Percentiles rank a stretch among this genome's conserved stretches.
Evolutionary conservation across 1,284 basidiomycete species (phyloP).

Genomic region (Marasmius sp.): DNA sequence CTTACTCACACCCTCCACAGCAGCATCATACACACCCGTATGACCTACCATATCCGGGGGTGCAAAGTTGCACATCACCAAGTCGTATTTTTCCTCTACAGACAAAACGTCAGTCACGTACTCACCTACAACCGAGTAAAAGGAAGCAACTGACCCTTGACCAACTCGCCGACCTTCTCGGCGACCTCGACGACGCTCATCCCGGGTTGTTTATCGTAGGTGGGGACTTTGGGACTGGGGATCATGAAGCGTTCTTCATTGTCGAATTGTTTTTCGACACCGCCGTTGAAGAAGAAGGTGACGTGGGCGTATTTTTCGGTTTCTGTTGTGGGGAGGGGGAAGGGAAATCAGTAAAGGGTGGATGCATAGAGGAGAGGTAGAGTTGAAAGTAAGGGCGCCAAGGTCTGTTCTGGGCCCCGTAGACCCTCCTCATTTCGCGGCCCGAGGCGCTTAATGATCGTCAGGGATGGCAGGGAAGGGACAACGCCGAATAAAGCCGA

Average conservation of each 20-base stretch:
- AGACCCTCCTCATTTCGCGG: too few relatives aligned
- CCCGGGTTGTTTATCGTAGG: conserved; percentile 84
- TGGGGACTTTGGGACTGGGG: conserved; percentile 85
- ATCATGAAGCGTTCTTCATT: conserved; percentile 87
- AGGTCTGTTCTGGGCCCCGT: too few relatives aligned
- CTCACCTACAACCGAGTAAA: too few relatives aligned
- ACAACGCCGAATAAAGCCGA: background rate
- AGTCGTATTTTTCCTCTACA: conserved; percentile 63
- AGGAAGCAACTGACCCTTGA: conserved; percentile 34
- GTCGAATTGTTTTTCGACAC: conserved; percentile 86
- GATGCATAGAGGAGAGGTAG: too few relatives aligned
- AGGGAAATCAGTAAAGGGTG: too few relatives aligned
- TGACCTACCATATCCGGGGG: conserved; percentile 96
- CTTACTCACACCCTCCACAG: conserved; percentile 78
- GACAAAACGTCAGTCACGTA: too few relatives aligned
- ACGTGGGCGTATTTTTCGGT: conserved; percentile 96
- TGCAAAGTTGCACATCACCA: conserved; percentile 95
- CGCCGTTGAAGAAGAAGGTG: conserved; percentile 96
- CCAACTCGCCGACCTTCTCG: conserved; percentile 85
- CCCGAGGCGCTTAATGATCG: too few relatives aligned
- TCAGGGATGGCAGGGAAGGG: too few relatives aligned
- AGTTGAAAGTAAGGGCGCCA: too few relatives aligned
- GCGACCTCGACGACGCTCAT: conserved; percentile 88
- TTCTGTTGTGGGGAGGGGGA: conserved; percentile 52
- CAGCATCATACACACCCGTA: conserved; percentile 87